Evolutionary conservation across 257 asterid genomes (phyloP).

Genomic region (Cinchona pubescens): DNA sequence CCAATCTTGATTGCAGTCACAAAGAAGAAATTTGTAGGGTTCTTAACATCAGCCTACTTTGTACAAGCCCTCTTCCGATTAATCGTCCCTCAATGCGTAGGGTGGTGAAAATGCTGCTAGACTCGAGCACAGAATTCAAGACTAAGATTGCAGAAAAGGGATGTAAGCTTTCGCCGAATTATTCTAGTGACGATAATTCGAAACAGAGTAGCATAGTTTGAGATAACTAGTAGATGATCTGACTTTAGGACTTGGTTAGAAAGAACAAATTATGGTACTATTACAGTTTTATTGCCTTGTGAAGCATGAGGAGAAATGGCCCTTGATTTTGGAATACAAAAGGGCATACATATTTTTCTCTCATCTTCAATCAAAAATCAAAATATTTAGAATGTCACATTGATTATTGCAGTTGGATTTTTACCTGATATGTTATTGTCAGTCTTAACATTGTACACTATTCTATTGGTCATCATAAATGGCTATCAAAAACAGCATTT

Average conservation of each 20-base stretch:
- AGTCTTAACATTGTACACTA: background rate
- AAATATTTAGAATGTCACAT: background rate
- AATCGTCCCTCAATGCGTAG: conserved; percentile 82
- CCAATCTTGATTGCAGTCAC: conserved; percentile 38
- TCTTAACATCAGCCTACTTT: conserved; percentile 54
- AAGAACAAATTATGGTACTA: background rate
- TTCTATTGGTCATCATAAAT: background rate
- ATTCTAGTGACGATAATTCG: background rate
- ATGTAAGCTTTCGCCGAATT: background rate
- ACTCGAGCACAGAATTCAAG: conserved; percentile 1
- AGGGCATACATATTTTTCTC: background rate
- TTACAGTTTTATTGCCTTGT: background rate
- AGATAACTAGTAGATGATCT: background rate
- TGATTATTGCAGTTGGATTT: background rate
- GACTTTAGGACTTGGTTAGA: background rate
- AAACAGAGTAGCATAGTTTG: background rate
- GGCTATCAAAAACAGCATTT: background rate
- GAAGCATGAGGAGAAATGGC: background rate
- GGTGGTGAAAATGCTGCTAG: conserved; percentile 63
- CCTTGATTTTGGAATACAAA: background rate
- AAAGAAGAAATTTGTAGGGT: conserved; percentile 38
- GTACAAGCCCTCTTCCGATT: conserved; percentile 50
- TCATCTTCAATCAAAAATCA: background rate
- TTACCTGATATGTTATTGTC: too few species aligned
- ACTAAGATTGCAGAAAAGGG: background rate